Conservation (phyloP, 2,329 filamentous ascomycete species). For the Fusarium gaditjirri region DNA sequence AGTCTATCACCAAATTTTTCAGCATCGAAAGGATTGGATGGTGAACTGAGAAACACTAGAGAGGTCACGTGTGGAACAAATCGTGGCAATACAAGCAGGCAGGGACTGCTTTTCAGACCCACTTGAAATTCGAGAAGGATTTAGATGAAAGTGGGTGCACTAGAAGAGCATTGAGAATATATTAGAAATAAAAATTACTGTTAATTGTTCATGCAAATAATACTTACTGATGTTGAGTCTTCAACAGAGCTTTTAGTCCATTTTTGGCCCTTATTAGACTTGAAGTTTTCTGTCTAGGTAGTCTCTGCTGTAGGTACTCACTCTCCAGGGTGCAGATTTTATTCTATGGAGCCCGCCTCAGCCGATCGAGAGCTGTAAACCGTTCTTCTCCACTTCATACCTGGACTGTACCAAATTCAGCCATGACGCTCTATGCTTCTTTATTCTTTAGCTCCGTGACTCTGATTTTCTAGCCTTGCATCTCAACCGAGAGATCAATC, state of each 20-base stretch:
- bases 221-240: rapidly evolving
- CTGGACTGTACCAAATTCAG: slow-evolving; percentile 8
- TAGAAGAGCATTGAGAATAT: rapidly evolving
- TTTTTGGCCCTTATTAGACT: background rate
- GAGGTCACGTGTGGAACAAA: slow-evolving; percentile 34
- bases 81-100: slow-evolving; percentile 13
- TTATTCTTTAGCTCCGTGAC: slow-evolving; percentile 1
- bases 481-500: background rate
- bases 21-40: slow-evolving; percentile 20
- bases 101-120: slow-evolving; percentile 11
- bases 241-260: background rate
- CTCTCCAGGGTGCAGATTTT: background rate
- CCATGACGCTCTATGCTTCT: slow-evolving; percentile 13
- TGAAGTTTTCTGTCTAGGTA: background rate
- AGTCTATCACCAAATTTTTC: slow-evolving; percentile 46
- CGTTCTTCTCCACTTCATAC: slow-evolving; percentile 27
- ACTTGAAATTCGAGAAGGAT: slow-evolving; percentile 8
- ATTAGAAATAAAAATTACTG: background rate
- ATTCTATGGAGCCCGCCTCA: background rate
- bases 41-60: slow-evolving; percentile 5
- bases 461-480: slow-evolving; percentile 4
- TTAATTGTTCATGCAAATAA: rapidly evolving
- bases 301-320: background rate
- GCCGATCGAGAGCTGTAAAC: slow-evolving; percentile 4
- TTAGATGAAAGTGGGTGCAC: background rate